These are phyloP conservation scores for Amanita thiersii DNA, from an alignment of 768 basidiomycete species.

Conservation along the genomic window DNA sequence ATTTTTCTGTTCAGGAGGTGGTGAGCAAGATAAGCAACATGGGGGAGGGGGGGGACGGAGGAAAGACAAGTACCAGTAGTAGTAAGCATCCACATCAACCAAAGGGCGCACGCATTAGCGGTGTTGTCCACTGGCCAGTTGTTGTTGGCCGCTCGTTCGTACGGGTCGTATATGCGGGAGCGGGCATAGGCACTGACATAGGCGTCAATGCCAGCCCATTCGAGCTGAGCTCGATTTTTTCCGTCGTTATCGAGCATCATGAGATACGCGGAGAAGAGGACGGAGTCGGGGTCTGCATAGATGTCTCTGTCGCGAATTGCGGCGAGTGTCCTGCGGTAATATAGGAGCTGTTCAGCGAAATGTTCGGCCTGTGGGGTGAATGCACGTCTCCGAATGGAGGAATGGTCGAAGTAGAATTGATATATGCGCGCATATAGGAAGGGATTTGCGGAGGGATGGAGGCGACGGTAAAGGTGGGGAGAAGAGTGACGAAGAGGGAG, in stretches of 20 bases:
- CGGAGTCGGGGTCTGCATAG: constrained; percentile 19
- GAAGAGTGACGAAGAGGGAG: constrained; percentile 41
- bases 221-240: constrained; percentile 50
- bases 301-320: constrained; percentile 24
- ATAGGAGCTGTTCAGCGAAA: constrained; percentile 25
- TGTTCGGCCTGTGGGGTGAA: constrained; percentile 26
- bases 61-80: constrained; percentile 20
- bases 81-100: constrained; percentile 57
- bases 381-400: constrained; percentile 41
- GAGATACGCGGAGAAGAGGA: constrained; percentile 40
- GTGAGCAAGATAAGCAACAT: constrained; percentile 4
- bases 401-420: constrained; percentile 44
- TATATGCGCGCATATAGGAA: constrained; percentile 49
- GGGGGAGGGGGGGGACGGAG: background rate
- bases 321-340: constrained; percentile 30
- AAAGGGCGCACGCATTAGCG: constrained; percentile 45
- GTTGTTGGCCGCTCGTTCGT: constrained; percentile 20
- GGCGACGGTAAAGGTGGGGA: constrained; percentile 22
- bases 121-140: constrained; percentile 54
- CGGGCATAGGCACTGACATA: constrained; percentile 40
- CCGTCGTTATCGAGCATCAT: constrained; percentile 66
- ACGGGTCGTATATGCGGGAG: constrained; percentile 31
- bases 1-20: constrained; percentile 13
- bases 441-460: constrained; percentile 22
- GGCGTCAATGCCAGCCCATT: constrained; percentile 36